These are phyloP conservation scores for Dipodascus albidus DNA, from an alignment of 805 yeast genomes.

Conservation along the genomic window DNA sequence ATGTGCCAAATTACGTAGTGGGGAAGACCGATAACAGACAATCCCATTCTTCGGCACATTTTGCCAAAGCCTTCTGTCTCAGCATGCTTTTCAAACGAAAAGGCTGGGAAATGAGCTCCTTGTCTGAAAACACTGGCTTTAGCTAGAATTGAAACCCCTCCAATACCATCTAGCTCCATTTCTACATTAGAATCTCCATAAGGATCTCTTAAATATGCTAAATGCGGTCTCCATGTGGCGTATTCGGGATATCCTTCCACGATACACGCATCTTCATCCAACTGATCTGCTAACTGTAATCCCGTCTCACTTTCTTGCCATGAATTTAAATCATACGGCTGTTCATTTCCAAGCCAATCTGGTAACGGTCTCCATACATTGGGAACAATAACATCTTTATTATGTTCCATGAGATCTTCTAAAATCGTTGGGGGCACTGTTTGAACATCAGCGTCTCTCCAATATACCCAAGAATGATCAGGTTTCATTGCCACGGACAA, in stretches of 20 bases:
- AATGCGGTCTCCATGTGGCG: slow-evolving; percentile 95
- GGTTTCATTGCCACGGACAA: slow-evolving; percentile 79
- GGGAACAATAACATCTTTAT: slow-evolving; percentile 87
- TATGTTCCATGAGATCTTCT: slow-evolving; percentile 88
- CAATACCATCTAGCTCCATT: slow-evolving; percentile 88
- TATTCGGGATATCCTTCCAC: slow-evolving; percentile 98
- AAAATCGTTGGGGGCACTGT: slow-evolving; percentile 72
- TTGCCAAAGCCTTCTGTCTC: slow-evolving; percentile 97
- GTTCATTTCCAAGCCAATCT: slow-evolving; percentile 76
- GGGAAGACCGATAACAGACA: slow-evolving; percentile 77
- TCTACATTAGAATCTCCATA: slow-evolving; percentile 85
- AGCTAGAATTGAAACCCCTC: slow-evolving; percentile 87
- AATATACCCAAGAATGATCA: slow-evolving; percentile 89
- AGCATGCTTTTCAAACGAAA: slow-evolving; percentile 89
- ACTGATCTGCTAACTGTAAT: slow-evolving; percentile 27
- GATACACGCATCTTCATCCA: slow-evolving; percentile 88
- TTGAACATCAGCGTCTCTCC: slow-evolving; percentile 98
- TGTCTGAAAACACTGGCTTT: slow-evolving; percentile 73
- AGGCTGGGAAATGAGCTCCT: slow-evolving; percentile 95
- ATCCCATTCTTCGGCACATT: slow-evolving; percentile 77
- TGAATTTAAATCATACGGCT: slow-evolving; percentile 90
- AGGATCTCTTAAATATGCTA: slow-evolving; percentile 86
- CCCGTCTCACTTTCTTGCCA: slow-evolving; percentile 89
- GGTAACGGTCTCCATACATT: slow-evolving; percentile 98
- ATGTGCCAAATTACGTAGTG: slow-evolving; percentile 96